Evolutionary conservation across 2,329 filamentous ascomycete genomes (phyloP).

Genomic region (Neodidymelliopsis sp.): DNA sequence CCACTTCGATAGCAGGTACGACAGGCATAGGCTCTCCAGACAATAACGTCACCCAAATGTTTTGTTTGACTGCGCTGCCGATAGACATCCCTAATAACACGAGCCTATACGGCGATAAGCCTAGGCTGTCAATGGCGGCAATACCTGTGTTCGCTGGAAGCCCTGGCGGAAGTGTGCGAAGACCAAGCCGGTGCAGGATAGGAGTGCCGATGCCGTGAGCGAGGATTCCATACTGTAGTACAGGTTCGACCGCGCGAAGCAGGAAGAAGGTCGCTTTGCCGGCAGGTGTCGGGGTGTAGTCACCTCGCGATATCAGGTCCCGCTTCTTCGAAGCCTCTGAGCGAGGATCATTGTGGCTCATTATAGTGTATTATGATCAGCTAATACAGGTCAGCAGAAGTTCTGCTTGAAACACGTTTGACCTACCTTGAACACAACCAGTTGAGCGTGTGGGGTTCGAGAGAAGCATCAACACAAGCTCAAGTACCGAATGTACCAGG

Average conservation of each 20-base stretch:
- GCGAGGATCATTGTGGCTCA: conserved; percentile 36
- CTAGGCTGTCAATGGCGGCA: conserved; percentile 51
- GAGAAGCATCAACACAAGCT: no score
- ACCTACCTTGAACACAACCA: not conserved
- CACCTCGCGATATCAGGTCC: conserved; percentile 53
- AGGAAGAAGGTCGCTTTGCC: conserved; percentile 55
- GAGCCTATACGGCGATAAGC: conserved; percentile 59
- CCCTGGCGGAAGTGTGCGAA: conserved; percentile 54
- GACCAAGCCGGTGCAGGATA: conserved; percentile 57
- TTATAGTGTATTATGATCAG: conserved; percentile 2
- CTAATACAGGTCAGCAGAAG: not conserved
- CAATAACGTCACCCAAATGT: conserved; percentile 59
- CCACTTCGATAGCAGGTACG: conserved; percentile 53
- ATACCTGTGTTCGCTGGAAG: conserved; percentile 51
- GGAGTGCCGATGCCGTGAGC: conserved; percentile 50
- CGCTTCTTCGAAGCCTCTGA: conserved; percentile 39
- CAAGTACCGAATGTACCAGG: no score
- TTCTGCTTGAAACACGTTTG: not conserved
- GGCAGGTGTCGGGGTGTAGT: conserved; percentile 49
- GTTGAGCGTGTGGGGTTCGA: not conserved
- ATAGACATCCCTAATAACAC: conserved; percentile 63
- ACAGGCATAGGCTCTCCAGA: conserved; percentile 61
- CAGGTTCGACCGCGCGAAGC: conserved; percentile 56
- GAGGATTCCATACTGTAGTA: conserved; percentile 60
- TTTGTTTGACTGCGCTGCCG: conserved; percentile 63